phyloP scores from a whole-genome alignment of 2,329 filamentous ascomycete genomes.

The Sclerotinia glacialis region DNA sequence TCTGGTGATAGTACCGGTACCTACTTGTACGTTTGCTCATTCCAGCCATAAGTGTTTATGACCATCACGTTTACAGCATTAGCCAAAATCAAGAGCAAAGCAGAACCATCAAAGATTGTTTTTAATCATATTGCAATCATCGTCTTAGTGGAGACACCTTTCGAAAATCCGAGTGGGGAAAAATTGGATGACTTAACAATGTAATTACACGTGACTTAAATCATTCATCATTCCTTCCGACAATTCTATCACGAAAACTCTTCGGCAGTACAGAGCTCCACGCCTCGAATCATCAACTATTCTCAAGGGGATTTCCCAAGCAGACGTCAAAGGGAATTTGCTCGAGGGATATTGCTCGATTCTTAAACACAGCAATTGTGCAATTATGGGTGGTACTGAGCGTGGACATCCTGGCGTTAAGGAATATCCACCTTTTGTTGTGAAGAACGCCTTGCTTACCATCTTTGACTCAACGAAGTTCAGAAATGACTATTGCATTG shows the following conservation, averaged over 20 bases:
- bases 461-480: background rate
- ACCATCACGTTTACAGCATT: background rate
- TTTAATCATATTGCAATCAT: background rate
- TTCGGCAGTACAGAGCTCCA: background rate
- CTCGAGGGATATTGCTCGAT: background rate
- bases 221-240: background rate
- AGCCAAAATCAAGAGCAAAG: background rate
- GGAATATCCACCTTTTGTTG: background rate
- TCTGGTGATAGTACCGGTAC: too few species aligned
- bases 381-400: background rate
- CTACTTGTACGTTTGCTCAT: background rate
- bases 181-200: too few species aligned
- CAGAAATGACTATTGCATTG: background rate
- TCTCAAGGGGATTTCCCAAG: background rate
- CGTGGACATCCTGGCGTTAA: slow-evolving; percentile 5
- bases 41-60: slow-evolving; percentile 1
- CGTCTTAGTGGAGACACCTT: too few species aligned
- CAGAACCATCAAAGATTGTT: background rate
- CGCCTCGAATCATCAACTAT: background rate
- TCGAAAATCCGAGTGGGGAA: background rate
- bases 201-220: background rate
- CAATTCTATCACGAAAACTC: background rate
- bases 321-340: background rate
- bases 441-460: background rate
- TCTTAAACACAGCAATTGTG: background rate